These are phyloP conservation scores for Heterobasidion occidentale DNA, from an alignment of 1,284 basidiomycete genomes.

Conservation along the genomic window DNA sequence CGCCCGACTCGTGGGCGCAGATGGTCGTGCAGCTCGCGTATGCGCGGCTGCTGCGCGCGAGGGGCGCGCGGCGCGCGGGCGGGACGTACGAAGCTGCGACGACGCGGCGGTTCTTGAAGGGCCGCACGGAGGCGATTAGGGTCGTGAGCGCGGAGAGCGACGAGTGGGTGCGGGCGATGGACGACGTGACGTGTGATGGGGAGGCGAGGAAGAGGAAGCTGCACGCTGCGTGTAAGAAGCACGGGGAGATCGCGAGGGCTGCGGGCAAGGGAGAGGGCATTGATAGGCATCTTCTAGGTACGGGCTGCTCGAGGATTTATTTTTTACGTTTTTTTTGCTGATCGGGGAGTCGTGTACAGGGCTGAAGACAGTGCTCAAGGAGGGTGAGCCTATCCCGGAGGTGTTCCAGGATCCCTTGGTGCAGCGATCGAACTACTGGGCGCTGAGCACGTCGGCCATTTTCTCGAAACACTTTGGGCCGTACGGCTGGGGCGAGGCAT, in stretches of 20 bases:
- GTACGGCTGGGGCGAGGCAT: conserved; percentile 82
- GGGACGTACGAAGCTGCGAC: conserved; percentile 88
- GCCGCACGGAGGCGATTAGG: conserved; percentile 84
- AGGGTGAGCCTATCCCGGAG: conserved; percentile 55
- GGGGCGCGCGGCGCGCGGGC: conserved; percentile 33
- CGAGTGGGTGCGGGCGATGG: conserved; percentile 72
- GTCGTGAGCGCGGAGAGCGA: conserved; percentile 69
- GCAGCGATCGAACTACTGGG: conserved; percentile 60
- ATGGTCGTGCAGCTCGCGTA: conserved; percentile 86
- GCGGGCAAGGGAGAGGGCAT: conserved; percentile 73
- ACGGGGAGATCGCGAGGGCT: conserved; percentile 61
- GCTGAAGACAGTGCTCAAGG: conserved; percentile 54
- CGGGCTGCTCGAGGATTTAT: conserved; percentile 10
- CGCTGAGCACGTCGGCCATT: conserved; percentile 80
- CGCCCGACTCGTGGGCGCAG: conserved; percentile 91
- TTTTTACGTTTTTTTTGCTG: neutral
- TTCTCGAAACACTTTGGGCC: conserved; percentile 74
- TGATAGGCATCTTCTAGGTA: conserved; percentile 80
- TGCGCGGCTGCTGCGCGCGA: conserved; percentile 45
- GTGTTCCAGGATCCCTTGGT: conserved; percentile 72
- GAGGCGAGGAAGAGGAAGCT: conserved; percentile 53
- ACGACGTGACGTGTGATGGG: conserved; percentile 30
- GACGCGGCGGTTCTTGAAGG: conserved; percentile 78
- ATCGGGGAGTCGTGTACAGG: conserved; percentile 30
- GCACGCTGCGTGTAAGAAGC: conserved; percentile 58